These are phyloP conservation scores for Exserohilum turcica DNA, from an alignment of 2,329 filamentous ascomycete species.

Conservation along the genomic window DNA sequence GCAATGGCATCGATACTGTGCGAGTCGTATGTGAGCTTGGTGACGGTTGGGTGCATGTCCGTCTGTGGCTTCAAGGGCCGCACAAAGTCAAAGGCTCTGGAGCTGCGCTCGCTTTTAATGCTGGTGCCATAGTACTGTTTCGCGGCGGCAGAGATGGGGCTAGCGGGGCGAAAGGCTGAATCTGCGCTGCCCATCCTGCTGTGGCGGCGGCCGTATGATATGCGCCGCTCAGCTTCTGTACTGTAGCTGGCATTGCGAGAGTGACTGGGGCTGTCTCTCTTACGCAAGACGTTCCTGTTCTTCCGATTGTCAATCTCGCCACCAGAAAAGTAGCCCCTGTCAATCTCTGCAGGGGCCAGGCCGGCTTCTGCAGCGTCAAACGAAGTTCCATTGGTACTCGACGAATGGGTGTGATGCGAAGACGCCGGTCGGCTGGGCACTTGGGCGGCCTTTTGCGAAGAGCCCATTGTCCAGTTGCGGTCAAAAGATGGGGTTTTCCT, in stretches of 20 bases:
- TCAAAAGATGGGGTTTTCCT: conserved; percentile 65
- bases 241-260: conserved; percentile 77
- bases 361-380: conserved; percentile 36
- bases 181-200: conserved; percentile 80
- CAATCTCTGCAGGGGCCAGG: conserved; percentile 61
- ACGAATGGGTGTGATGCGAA: conserved; percentile 39
- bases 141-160: conserved; percentile 60
- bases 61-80: conserved; percentile 48
- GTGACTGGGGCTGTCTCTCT: conserved; percentile 70
- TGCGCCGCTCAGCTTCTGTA: conserved; percentile 59
- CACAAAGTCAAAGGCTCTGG: conserved; percentile 57
- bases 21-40: conserved; percentile 60
- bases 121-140: conserved; percentile 71
- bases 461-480: conserved; percentile 61
- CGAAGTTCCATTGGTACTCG: conserved; percentile 37
- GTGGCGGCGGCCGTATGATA: conserved; percentile 68
- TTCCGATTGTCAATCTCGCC: conserved; percentile 78
- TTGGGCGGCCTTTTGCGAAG: conserved; percentile 37
- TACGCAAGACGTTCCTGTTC: conserved; percentile 71
- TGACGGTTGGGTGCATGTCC: conserved; percentile 59
- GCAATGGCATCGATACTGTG: conserved; percentile 54
- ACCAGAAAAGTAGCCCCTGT: conserved; percentile 92
- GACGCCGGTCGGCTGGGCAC: conserved; percentile 41
- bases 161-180: conserved; percentile 66
- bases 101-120: conserved; percentile 42